Conservation (phyloP, 2,329 filamentous ascomycete genomes). For the Aspergillus ochraceus region DNA sequence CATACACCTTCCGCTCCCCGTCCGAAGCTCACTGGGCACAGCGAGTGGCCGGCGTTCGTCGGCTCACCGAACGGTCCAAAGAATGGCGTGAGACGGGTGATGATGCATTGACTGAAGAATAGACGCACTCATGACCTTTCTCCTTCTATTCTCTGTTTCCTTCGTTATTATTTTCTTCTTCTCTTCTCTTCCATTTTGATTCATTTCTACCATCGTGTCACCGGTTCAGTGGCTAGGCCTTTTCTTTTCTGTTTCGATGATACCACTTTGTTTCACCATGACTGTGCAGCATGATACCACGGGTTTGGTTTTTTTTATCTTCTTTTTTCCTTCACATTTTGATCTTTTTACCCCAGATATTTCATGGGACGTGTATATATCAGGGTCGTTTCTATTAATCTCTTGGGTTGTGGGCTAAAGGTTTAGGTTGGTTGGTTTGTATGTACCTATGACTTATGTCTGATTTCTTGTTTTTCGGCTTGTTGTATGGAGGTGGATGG, state of each 20-base stretch:
- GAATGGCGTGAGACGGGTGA: conserved; percentile 89
- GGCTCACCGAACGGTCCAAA: conserved; percentile 76
- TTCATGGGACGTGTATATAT: neutral
- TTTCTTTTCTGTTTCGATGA: conserved; percentile 32
- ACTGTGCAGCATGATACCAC: conserved; percentile 37
- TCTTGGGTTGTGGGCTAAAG: neutral
- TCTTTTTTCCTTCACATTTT: neutral
- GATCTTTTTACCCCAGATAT: neutral
- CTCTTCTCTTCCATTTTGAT: conserved; percentile 4
- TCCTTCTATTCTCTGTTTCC: conserved; percentile 6
- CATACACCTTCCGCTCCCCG: conserved; percentile 87
- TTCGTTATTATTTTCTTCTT: conserved; percentile 9
- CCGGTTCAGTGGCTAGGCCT: conserved; percentile 8
- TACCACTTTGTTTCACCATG: conserved; percentile 43
- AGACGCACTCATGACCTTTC: conserved; percentile 12
- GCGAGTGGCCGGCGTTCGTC: conserved; percentile 76
- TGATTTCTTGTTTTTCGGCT: neutral
- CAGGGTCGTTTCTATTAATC: neutral
- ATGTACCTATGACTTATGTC: conserved; percentile 2
- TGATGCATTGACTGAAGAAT: conserved; percentile 64
- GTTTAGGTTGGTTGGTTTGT: neutral
- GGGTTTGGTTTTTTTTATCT: conserved; percentile 18
- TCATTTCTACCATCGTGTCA: conserved; percentile 8
- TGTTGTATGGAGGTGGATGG: neutral
- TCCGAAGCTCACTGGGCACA: conserved; percentile 88